These are phyloP conservation scores for Berkeleyomyces basicola DNA, from an alignment of 2,329 filamentous ascomycete species.

Conservation along the genomic window DNA sequence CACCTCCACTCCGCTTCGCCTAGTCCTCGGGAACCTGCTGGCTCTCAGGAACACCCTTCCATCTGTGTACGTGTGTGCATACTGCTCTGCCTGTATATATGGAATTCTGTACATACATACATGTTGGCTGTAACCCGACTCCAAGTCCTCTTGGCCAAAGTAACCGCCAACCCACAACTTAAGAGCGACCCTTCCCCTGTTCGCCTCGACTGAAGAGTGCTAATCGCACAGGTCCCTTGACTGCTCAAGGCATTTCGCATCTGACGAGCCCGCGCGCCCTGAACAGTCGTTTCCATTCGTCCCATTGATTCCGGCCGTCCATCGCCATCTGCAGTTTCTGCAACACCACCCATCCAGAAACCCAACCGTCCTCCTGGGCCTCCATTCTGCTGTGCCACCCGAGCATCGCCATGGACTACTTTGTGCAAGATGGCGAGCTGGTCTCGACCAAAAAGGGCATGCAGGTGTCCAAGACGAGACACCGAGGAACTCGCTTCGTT, in stretches of 20 bases:
- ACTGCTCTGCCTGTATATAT: background rate
- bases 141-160: background rate
- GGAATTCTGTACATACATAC: background rate
- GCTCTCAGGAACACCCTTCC: too few relatives aligned
- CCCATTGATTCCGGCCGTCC: too few relatives aligned
- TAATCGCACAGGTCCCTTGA: background rate
- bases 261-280: too few relatives aligned
- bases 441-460: slow-evolving; percentile 25
- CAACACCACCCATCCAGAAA: background rate
- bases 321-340: background rate
- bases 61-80: background rate
- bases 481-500: slow-evolving; percentile 25
- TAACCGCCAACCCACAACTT: background rate
- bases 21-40: background rate
- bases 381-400: background rate
- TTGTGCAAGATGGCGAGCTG: slow-evolving; percentile 22
- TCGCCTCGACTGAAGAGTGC: background rate
- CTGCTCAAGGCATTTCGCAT: too few relatives aligned
- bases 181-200: background rate
- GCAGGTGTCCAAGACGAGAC: slow-evolving; percentile 25
- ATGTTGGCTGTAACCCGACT: background rate
- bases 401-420: slow-evolving; percentile 22
- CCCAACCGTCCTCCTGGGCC: background rate
- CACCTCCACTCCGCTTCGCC: background rate
- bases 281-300: too few relatives aligned